phyloP scores from a whole-genome alignment of 2,329 filamentous ascomycete species.

The Herpotrichia juniperi region DNA sequence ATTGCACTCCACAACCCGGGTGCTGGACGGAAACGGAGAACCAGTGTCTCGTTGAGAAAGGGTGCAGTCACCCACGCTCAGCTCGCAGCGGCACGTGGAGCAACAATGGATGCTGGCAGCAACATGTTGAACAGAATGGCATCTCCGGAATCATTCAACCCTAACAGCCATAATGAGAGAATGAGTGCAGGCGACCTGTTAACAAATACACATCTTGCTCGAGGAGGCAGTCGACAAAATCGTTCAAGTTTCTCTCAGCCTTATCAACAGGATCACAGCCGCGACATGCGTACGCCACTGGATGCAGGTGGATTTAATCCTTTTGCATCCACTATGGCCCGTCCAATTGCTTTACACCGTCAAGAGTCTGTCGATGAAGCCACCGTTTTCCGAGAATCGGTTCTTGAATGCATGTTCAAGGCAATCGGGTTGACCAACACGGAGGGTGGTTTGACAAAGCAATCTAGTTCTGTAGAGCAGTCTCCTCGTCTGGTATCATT shows the following conservation, averaged over 20 bases:
- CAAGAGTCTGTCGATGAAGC: constrained; percentile 89
- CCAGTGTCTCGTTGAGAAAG: constrained; percentile 73
- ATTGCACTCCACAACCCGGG: constrained; percentile 90
- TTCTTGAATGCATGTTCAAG: constrained; percentile 95
- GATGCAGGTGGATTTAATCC: constrained; percentile 50
- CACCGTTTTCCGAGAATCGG: constrained; percentile 83
- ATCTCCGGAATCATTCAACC: constrained; percentile 27
- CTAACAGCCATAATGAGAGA: constrained; percentile 31
- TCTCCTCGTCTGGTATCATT: constrained; percentile 86
- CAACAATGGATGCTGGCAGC: constrained; percentile 28
- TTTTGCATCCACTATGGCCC: constrained; percentile 41
- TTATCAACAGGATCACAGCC: constrained; percentile 48
- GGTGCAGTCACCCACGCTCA: constrained; percentile 77
- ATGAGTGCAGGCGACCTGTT: constrained; percentile 72
- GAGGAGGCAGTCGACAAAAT: constrained; percentile 60
- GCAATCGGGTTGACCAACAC: constrained; percentile 80
- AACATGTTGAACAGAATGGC: constrained; percentile 28
- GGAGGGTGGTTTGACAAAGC: constrained; percentile 68
- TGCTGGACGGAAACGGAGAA: constrained; percentile 69
- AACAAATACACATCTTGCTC: constrained; percentile 75
- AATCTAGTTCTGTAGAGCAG: constrained; percentile 76
- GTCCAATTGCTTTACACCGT: constrained; percentile 61
- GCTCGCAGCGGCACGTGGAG: constrained; percentile 54
- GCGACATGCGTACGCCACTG: constrained; percentile 53
- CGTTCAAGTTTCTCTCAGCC: constrained; percentile 56